Evolutionary conservation across 1,284 basidiomycete species (phyloP), one percentile per base, ranked within the genome.

Genomic region (Rhodofomes roseus): DNA sequence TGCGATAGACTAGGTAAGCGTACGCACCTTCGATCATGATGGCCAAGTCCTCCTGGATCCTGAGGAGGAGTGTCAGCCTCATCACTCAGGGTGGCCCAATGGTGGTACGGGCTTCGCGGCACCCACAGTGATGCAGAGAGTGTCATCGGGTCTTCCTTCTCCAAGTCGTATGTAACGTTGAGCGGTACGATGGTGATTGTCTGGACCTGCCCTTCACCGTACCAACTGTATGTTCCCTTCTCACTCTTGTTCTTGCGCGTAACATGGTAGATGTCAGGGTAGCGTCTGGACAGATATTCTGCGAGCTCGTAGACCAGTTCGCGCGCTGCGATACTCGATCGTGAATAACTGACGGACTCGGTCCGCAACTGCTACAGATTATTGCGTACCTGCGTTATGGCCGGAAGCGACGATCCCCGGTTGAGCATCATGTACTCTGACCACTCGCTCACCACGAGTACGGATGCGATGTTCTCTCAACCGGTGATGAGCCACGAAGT

Each of bases 31-130:
- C 87, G 29, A 90, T 74, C 87, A 93, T 88, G 16, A 93, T 68
- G 12, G 87, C 88, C 46, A 93, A 74, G 66, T 93, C 90, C 62
- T 93, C 90, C 65, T 90, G 88, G 4, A 84, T 72, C 37, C 83
- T 81, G 53, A 20, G 22, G 23, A 7, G 36, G 16, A 12, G 8
- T 20, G 31, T 9, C 46, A 16, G n/a, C 5, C 2, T 25, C 20
- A 54, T 12, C 22, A n/a, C 7, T 39, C n/a, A n/a, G n/a, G 37
- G 9, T 23, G 14, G 41, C n/a, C n/a, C n/a, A n/a, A n/a, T n/a
- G n/a, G 55, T 5, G 23, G 11, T 14, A 18, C 4, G 20, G 55
- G 23, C 18, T 12, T 23, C 9, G 18, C 14, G n/a, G 55, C 22
- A 14, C 23, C 83, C 62, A 85, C 85, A 87, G 65, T 56, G 81